phyloP scores from a whole-genome alignment of 1,284 basidiomycete genomes.

The Leccinum pachyderme region DNA sequence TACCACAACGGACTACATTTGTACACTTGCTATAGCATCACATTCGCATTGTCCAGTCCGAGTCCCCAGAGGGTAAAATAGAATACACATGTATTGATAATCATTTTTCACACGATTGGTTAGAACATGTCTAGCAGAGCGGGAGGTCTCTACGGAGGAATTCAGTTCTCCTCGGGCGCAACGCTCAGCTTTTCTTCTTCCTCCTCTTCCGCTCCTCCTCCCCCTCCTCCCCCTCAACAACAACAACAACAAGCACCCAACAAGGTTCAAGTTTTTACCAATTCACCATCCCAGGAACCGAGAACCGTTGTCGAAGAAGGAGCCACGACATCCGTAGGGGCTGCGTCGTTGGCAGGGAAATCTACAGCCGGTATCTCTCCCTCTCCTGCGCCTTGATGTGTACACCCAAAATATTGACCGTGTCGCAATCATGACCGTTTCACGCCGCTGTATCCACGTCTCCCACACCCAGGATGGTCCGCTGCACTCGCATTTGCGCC shows the following conservation, averaged over 20 bases:
- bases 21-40: slow-evolving; percentile 2
- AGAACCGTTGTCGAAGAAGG: slow-evolving; percentile 23
- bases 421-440: slow-evolving; percentile 36
- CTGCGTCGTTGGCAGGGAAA: slow-evolving; percentile 50
- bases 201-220: neutral
- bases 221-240: slow-evolving; percentile 14
- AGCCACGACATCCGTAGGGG: slow-evolving; percentile 22
- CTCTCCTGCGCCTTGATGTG: slow-evolving; percentile 41
- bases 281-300: slow-evolving; percentile 12
- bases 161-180: slow-evolving; percentile 69
- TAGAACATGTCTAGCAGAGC: slow-evolving; percentile 66
- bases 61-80: too few species aligned
- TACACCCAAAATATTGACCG: slow-evolving; percentile 38
- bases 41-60: neutral
- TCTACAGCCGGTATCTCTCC: slow-evolving; percentile 75
- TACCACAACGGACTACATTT: slow-evolving; percentile 8
- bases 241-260: slow-evolving; percentile 12
- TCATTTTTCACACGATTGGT: slow-evolving; percentile 16
- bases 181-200: slow-evolving; percentile 40
- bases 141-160: slow-evolving; percentile 78
- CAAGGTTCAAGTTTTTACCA: neutral
- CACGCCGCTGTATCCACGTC: slow-evolving; percentile 6
- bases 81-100: too few species aligned
- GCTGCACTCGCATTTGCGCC: slow-evolving; percentile 85
- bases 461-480: slow-evolving; percentile 63